phyloP scores from a whole-genome alignment of 192 early-diverging fungal genomes.

The Haplosporangium gracile region DNA sequence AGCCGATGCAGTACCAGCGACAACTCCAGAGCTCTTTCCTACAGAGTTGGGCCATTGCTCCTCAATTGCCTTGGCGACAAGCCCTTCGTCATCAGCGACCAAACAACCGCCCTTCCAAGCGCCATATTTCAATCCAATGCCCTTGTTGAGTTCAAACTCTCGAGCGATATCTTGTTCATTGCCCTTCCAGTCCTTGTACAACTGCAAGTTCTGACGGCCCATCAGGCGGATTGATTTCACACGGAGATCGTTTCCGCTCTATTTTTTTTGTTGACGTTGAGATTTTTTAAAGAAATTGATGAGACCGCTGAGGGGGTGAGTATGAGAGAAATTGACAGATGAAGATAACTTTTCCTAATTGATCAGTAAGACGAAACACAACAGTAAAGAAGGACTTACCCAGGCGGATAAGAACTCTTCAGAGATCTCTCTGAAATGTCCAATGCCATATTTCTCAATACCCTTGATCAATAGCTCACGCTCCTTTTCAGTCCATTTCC shows the following conservation, averaged over 20 bases:
- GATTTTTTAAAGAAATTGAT: background rate
- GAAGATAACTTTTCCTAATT: background rate
- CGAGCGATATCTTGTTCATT: slow-evolving; percentile 72
- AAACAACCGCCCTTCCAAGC: slow-evolving; percentile 85
- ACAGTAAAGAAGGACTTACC: slow-evolving; percentile 60
- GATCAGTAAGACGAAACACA: background rate
- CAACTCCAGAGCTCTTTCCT: background rate
- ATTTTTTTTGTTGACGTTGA: background rate
- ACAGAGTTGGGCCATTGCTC: slow-evolving; percentile 47
- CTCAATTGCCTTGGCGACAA: slow-evolving; percentile 65
- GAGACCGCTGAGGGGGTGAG: background rate
- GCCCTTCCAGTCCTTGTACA: slow-evolving; percentile 90
- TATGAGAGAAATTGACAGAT: background rate
- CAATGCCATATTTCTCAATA: slow-evolving; percentile 87
- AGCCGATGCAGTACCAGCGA: background rate
- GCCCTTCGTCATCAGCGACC: slow-evolving; percentile 88
- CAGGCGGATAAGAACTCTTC: slow-evolving; percentile 81
- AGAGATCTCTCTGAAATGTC: slow-evolving; percentile 90
- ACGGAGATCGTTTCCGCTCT: slow-evolving; percentile 83
- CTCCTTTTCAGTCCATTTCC: slow-evolving; percentile 91
- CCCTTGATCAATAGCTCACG: slow-evolving; percentile 80
- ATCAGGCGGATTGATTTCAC: slow-evolving; percentile 88
- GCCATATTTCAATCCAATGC: slow-evolving; percentile 78
- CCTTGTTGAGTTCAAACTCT: slow-evolving; percentile 87
- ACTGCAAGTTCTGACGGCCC: slow-evolving; percentile 88